Evolutionary conservation across 2,329 filamentous ascomycete genomes (phyloP), one percentile per base, ranked within the genome.

Genomic region (Cercospora beticola): DNA sequence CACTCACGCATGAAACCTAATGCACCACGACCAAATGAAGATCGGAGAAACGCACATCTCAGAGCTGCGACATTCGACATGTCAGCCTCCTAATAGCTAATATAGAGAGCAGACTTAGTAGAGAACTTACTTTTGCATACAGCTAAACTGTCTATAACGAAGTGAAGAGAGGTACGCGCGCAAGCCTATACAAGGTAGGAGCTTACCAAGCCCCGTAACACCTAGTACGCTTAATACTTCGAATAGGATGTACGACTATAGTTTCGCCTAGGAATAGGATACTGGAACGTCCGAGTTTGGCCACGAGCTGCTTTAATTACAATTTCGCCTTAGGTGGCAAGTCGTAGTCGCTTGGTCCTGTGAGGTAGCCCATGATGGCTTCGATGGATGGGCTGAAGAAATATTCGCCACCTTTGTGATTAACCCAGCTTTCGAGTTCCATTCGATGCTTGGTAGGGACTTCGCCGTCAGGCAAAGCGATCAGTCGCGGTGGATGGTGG

Each of bases 331-430:
- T 62, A 49, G 59, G 59, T n/a, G 16, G 3, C 36, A 62, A 62
- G 33, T 62, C 59, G 59, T 62, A 62, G 36, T 62, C 59, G 36
- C 59, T 62, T 62, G 59, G 59, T 46, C 59, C 59, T 62, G 59
- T 62, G n/a, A 62, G 59, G 59, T 62, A 62, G 21, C 59, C 59
- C 59, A 7, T 62, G 21, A 62, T 62, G 28, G 59, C 59, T 62
- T 62, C 59, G 36, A 62, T 62, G 23, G 59, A 62, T 62, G 59
- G 59, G 59, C 59, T 62, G 28, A 62, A 62, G 33, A 62, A 62
- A 62, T 62, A 62, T 62, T 62, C 59, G 30, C 59, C 59, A 62
- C 59, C 59, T 62, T 62, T 62, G 59, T 62, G 59, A 49, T 18
- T 62, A 21, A 62, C 59, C 59, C 59, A 62, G 59, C 59, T 62